Conservation (phyloP, 257 asterid species). For the Scutellaria baicalensis region DNA sequence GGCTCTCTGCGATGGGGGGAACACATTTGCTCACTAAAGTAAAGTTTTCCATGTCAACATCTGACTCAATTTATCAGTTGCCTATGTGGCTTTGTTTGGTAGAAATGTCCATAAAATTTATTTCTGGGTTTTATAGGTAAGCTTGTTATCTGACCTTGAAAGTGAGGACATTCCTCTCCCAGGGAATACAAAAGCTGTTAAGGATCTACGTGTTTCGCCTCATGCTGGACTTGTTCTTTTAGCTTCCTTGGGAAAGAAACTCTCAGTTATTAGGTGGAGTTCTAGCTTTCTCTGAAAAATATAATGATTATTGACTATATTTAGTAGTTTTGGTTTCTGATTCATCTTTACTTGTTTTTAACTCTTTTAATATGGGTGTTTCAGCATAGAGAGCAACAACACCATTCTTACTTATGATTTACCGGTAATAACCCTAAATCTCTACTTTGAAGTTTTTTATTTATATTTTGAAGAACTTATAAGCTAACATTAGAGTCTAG, state of each 20-base stretch:
- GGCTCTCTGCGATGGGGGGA: slow-evolving; percentile 65
- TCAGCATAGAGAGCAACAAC: slow-evolving; percentile 83
- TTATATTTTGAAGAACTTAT: background rate
- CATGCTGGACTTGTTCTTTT: slow-evolving; percentile 61
- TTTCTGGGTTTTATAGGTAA: slow-evolving; percentile 43
- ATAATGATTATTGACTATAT: background rate
- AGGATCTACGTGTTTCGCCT: slow-evolving; percentile 77
- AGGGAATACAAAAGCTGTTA: slow-evolving; percentile 48
- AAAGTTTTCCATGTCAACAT: slow-evolving; percentile 20
- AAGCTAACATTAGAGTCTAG: background rate
- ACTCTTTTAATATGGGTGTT: slow-evolving; percentile 9
- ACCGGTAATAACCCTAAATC: slow-evolving; percentile 54
- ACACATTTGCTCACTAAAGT: slow-evolving; percentile 75
- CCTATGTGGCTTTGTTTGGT: background rate
- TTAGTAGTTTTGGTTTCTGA: slow-evolving; percentile 15
- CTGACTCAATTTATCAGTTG: background rate
- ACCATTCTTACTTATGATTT: slow-evolving; percentile 60
- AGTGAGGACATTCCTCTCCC: slow-evolving; percentile 71
- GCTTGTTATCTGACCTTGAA: slow-evolving; percentile 50
- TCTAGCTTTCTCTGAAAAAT: background rate
- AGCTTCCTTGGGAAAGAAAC: slow-evolving; percentile 83
- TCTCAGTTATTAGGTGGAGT: slow-evolving; percentile 64
- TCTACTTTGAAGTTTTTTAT: background rate
- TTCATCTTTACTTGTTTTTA: background rate
- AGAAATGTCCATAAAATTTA: background rate